Conservation (phyloP, 257 asterid genomes). For the Solanum chiquidenum region DNA sequence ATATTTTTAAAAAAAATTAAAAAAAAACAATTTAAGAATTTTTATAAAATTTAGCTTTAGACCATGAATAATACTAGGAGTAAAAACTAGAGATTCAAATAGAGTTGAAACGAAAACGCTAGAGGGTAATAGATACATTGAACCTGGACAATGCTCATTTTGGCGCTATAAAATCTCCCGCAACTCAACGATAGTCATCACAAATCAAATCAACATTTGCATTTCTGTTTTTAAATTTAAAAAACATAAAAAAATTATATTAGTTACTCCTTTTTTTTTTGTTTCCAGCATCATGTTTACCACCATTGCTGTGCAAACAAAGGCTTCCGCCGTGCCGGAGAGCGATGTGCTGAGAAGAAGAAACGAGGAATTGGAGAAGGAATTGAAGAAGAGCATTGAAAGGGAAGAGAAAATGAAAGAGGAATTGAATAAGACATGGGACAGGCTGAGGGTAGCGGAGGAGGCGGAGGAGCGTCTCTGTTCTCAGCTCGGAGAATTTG, state of each 20-base stretch:
- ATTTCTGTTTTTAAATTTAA: neutral
- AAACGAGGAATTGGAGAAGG: slow-evolving; percentile 64
- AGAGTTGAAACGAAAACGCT: neutral
- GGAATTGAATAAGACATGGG: slow-evolving; percentile 29
- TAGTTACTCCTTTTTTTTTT: neutral
- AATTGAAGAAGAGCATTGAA: slow-evolving; percentile 37
- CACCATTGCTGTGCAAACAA: slow-evolving; percentile 11
- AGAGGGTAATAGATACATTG: slow-evolving; percentile 38
- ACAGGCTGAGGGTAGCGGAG: slow-evolving; percentile 62
- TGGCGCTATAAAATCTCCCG: slow-evolving; percentile 24
- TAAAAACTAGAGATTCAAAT: neutral
- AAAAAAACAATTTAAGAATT: too few relatives aligned
- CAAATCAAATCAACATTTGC: neutral
- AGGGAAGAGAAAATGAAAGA: slow-evolving; percentile 51
- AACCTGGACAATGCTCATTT: slow-evolving; percentile 42
- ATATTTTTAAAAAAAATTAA: too few relatives aligned
- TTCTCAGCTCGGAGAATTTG: slow-evolving; percentile 73
- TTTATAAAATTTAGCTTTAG: too few relatives aligned
- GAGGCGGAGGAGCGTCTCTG: slow-evolving; percentile 89
- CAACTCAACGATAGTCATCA: neutral
- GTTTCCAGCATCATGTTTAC: slow-evolving; percentile 31
- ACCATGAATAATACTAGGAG: too few relatives aligned
- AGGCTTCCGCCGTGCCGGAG: neutral
- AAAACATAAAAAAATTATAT: too few relatives aligned
- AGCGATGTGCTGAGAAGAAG: slow-evolving; percentile 38